Base-by-base conservation (phyloP, 805 yeast genomes). In the Maudiozyma pseudohumilis region DNA sequence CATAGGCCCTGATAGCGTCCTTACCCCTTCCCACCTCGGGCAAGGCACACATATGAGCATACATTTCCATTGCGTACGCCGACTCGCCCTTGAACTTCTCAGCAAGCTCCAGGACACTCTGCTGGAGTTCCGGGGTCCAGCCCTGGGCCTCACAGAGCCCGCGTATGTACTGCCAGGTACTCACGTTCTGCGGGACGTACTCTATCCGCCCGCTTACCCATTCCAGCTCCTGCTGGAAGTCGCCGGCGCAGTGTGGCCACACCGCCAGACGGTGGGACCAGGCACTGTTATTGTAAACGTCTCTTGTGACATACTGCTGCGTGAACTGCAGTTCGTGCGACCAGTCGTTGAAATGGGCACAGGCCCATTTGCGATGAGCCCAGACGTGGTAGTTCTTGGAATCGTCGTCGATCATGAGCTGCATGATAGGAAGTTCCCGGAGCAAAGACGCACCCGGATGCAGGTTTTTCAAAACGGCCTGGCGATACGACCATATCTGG, bases 401-500 rank as follows among this genome's bases (percentile, higher is more conserved):
- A 53, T 92, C 98, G 34, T 76, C 80, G 10, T 71, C 74, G 4
- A 92, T 59, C 81, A 89, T 81, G 33, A 69, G 60, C 28, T 70
- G 69, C 29, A 82, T 64, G 17, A 86, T 68, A 2, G 83, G 80
- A 36, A 68, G 66, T 53, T 92, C 97, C 26, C 77, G 63, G 29
- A 60, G 64, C 21, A 56, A 44, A 12, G 31, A 29, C 8, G 60
- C 56, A 1, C 42, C 50, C 1, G 59, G 55, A 28, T 60, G 52
- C 40, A 56, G 39, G 29, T 67, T 67, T 2, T 36, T 25, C 38
- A 81, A 61, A 7, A 89, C 54, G 24, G 76, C 63, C 51, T 81
- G 88, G 40, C 96, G 72, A 53, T 89, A 88, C 49, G 88, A 84
- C 96, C 97, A 92, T n/a, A 89, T 80, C 59, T 92, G 98, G 61